Conservation (phyloP, 2,329 filamentous ascomycete species). For the Neonectria coccinea region DNA sequence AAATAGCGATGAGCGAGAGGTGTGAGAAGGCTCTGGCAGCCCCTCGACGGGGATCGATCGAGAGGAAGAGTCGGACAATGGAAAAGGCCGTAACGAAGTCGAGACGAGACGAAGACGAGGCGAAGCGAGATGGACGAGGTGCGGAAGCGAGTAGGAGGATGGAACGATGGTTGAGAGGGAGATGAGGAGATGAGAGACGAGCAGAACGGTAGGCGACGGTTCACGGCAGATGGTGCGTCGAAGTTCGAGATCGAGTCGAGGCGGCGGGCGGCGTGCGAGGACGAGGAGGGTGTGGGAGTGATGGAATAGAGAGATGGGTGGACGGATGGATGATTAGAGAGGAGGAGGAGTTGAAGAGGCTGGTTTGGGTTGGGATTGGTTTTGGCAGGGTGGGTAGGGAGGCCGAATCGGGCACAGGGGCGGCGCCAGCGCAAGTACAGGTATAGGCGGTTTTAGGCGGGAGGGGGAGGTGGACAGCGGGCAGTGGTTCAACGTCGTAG, state of each 20-base stretch:
- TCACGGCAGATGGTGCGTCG: constrained; percentile 10
- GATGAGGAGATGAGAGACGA: constrained; percentile 14
- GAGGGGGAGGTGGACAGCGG: constrained; percentile 13
- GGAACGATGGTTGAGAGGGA: constrained; percentile 9
- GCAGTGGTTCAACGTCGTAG: constrained; percentile 9
- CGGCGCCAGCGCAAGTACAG: constrained; percentile 6
- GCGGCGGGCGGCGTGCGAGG: constrained; percentile 6
- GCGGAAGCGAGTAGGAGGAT: constrained; percentile 7
- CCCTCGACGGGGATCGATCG: constrained; percentile 32
- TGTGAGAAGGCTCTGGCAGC: constrained; percentile 29
- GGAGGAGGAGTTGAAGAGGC: constrained; percentile 23
- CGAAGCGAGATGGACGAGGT: constrained; percentile 19
- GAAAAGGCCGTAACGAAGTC: constrained; percentile 15
- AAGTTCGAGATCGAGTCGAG: constrained; percentile 12
- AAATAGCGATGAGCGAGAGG: constrained; percentile 22
- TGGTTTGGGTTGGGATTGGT: constrained; percentile 27
- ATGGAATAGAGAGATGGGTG: constrained; percentile 13
- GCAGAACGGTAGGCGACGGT: constrained; percentile 5
- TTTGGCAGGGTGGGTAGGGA: constrained; percentile 29
- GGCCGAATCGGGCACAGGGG: constrained; percentile 25
- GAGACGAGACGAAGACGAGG: constrained; percentile 18
- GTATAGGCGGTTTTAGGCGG: constrained; percentile 8
- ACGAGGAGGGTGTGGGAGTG: constrained; percentile 21
- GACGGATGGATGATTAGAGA: constrained; percentile 21
- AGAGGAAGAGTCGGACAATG: constrained; percentile 28